A percentile compares a stretch with the other conserved stretches of the same genome.
Evolutionary conservation across 2,329 filamentous ascomycete genomes (phyloP).

Genomic region (Pseudogymnoascus destructans): DNA sequence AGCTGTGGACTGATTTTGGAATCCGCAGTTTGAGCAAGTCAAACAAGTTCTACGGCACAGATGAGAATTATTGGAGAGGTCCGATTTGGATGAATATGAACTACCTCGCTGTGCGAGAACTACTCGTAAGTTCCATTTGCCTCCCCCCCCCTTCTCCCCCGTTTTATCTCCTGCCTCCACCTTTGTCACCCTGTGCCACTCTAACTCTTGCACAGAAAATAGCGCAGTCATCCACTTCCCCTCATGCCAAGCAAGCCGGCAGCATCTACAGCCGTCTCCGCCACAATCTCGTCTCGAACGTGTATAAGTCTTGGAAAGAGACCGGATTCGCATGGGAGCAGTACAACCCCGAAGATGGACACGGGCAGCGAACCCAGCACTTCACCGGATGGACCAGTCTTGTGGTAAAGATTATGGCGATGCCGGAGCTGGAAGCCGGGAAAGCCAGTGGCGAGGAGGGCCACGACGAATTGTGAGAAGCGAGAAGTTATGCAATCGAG

Average conservation of each 20-base stretch:
- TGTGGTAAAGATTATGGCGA: slow-evolving; percentile 92
- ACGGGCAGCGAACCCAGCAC: slow-evolving; percentile 90
- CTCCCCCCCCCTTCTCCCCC: no score
- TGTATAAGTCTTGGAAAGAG: slow-evolving; percentile 75
- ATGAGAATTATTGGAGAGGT: slow-evolving; percentile 93
- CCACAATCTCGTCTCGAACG: slow-evolving; percentile 75
- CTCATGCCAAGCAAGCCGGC: slow-evolving; percentile 55
- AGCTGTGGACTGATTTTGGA: slow-evolving; percentile 85
- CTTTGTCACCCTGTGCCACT: background rate
- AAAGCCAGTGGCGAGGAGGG: slow-evolving; percentile 9
- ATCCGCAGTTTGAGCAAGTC: slow-evolving; percentile 77
- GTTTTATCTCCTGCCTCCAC: no score
- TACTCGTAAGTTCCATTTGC: slow-evolving; percentile 48
- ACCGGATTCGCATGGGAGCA: slow-evolving; percentile 99
- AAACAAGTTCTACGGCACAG: slow-evolving; percentile 73
- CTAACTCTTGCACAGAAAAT: slow-evolving; percentile 41
- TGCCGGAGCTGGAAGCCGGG: slow-evolving; percentile 48
- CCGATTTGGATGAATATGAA: slow-evolving; percentile 96
- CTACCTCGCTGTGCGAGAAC: slow-evolving; percentile 68
- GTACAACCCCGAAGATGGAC: slow-evolving; percentile 85
- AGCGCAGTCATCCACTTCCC: slow-evolving; percentile 37
- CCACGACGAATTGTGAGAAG: slow-evolving; percentile 20
- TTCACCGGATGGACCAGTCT: slow-evolving; percentile 99
- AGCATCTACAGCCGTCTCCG: slow-evolving; percentile 65
- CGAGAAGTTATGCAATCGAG: background rate